These are phyloP conservation scores for Cryphonectria radicalis DNA, from an alignment of 2,329 filamentous ascomycete genomes.

Conservation along the genomic window DNA sequence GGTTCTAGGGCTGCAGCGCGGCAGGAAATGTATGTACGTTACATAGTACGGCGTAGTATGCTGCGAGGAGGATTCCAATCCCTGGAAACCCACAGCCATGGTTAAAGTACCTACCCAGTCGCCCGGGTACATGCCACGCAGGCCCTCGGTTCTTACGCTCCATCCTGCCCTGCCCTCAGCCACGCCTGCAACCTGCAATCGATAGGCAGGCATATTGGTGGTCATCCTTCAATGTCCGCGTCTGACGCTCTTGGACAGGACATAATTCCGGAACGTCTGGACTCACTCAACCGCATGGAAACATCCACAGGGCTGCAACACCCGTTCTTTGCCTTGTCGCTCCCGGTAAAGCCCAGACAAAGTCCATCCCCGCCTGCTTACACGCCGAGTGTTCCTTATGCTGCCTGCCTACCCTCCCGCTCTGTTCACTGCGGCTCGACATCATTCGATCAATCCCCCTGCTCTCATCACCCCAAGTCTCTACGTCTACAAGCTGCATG, in stretches of 20 bases:
- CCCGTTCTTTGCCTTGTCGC: background rate
- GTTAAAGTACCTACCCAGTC: background rate
- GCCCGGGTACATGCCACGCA: background rate
- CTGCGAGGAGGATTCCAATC: constrained; percentile 20
- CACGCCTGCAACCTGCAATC: background rate
- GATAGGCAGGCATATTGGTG: background rate
- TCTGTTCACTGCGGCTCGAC: background rate
- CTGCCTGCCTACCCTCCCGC: constrained; percentile 2
- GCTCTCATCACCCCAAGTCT: background rate
- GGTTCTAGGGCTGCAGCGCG: constrained; percentile 11
- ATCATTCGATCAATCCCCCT: background rate
- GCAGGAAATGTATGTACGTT: background rate
- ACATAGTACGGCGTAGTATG: background rate
- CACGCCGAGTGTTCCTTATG: constrained; percentile 12
- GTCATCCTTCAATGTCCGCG: background rate
- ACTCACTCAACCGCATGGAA: background rate
- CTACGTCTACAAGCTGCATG: background rate
- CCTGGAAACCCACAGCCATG: constrained; percentile 14
- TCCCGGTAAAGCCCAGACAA: background rate
- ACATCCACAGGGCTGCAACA: constrained; percentile 14
- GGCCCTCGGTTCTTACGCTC: background rate
- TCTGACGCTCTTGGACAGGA: constrained; percentile 6
- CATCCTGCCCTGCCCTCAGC: background rate
- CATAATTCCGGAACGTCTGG: background rate
- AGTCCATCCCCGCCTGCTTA: background rate